phyloP scores from a whole-genome alignment of 108 stramenopile species.

The Cyclotella distinguenda region DNA sequence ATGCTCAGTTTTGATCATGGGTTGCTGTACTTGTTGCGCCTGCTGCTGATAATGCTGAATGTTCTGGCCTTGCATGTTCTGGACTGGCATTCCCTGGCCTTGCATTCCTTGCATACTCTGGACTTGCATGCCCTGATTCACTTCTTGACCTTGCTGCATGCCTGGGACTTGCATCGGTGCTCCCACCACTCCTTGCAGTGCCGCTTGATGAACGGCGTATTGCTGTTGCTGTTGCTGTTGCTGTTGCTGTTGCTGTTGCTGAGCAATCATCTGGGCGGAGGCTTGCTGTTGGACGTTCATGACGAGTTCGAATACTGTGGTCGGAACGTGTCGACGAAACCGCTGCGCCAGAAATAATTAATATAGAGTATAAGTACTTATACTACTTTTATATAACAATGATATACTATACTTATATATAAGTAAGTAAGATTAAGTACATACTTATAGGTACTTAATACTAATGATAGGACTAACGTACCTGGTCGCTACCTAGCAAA shows the following conservation, averaged over 20 bases:
- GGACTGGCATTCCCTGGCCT: constrained; percentile 16
- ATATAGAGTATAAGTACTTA: too few species aligned
- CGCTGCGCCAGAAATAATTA: too few species aligned
- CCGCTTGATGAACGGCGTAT: not conserved
- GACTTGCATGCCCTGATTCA: constrained; percentile 13
- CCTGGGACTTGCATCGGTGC: constrained; percentile 10
- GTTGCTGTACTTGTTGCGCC: not conserved
- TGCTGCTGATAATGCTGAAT: constrained; percentile 5
- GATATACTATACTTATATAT: too few species aligned
- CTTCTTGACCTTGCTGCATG: too few species aligned
- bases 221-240: constrained; percentile 5
- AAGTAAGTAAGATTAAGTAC: too few species aligned
- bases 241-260: not conserved
- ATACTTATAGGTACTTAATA: too few species aligned
- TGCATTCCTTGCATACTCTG: constrained; percentile 4
- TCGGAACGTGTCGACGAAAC: too few species aligned
- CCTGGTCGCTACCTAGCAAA: too few species aligned
- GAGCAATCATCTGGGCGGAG: not conserved
- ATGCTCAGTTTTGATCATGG: not conserved
- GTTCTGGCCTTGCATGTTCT: constrained; percentile 5
- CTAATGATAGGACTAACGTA: too few species aligned
- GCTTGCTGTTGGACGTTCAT: constrained; percentile 19
- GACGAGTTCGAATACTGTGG: not conserved
- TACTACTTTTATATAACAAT: too few species aligned
- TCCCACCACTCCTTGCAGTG: not conserved